A percentile compares a stretch with the other conserved stretches of the same genome.
These are phyloP conservation scores for Phytophthora tentaculata DNA, from an alignment of 352 stramenopile genomes.

Conservation along the genomic window DNA sequence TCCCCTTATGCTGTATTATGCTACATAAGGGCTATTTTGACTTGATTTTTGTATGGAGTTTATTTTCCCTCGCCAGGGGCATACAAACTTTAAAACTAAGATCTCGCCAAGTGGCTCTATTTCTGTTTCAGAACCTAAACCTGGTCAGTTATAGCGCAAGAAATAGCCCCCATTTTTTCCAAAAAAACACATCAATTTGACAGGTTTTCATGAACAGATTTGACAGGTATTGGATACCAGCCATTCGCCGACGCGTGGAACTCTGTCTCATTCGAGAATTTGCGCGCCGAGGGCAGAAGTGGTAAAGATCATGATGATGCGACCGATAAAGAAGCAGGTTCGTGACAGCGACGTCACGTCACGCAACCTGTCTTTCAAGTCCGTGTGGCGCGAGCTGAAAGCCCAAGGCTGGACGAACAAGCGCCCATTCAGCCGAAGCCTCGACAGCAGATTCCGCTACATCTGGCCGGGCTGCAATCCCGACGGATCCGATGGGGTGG, in stretches of 20 bases:
- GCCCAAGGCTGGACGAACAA: background rate
- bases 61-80: background rate
- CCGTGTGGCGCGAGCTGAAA: background rate
- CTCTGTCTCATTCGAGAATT: conserved; percentile 3
- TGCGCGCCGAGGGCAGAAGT: background rate
- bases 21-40: too few relatives aligned
- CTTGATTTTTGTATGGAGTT: background rate
- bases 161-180: too few relatives aligned
- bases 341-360: background rate
- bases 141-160: too few relatives aligned
- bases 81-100: background rate
- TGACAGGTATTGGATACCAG: too few relatives aligned
- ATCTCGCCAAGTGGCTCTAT: too few relatives aligned
- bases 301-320: background rate
- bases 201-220: too few relatives aligned
- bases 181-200: too few relatives aligned
- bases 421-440: background rate
- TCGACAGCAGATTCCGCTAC: background rate
- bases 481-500: background rate
- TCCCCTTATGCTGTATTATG: too few relatives aligned
- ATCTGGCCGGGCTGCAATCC: background rate
- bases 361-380: background rate
- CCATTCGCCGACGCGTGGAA: background rate
- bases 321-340: background rate
- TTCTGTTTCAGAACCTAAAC: too few relatives aligned